Percentiles rank a stretch among this genome's conserved stretches.
Conservation (phyloP, 2,329 filamentous ascomycete species). For the Sporothrix dimorphospora region DNA sequence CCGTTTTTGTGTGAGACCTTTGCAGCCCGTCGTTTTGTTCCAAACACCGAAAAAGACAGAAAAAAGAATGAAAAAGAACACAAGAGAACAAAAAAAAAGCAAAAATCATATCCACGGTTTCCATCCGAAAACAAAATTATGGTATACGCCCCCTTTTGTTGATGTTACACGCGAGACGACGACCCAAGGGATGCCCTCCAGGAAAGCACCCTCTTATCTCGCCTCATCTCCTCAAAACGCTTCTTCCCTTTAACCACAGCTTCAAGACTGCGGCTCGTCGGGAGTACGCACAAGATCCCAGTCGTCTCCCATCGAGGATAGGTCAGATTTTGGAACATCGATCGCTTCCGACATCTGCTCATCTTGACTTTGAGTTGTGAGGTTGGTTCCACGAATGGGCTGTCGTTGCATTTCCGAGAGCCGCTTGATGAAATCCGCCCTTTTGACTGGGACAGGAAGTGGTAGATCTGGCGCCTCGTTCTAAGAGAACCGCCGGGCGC, state of each 20-base stretch:
- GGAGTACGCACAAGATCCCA: too few relatives aligned
- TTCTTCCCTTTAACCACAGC: too few relatives aligned
- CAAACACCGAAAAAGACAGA: conserved; percentile 23
- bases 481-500: conserved; percentile 60
- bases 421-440: too few relatives aligned
- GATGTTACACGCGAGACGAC: conserved; percentile 13
- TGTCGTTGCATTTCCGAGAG: too few relatives aligned
- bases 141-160: conserved; percentile 17
- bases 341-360: background rate
- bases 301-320: too few relatives aligned
- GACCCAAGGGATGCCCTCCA: background rate
- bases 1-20: conserved; percentile 21
- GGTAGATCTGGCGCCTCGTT: too few relatives aligned
- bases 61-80: background rate
- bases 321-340: too few relatives aligned
- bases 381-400: too few relatives aligned
- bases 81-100: conserved; percentile 1
- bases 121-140: background rate
- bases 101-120: background rate
- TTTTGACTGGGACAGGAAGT: too few relatives aligned
- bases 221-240: background rate
- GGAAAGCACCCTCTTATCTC: background rate
- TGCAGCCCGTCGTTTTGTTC: conserved; percentile 19
- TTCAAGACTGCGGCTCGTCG: too few relatives aligned
- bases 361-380: background rate